A percentile compares a stretch with the other conserved stretches of the same genome.
Conservation (phyloP, 1,284 basidiomycete genomes). For the Ceratobasidium sp. region DNA sequence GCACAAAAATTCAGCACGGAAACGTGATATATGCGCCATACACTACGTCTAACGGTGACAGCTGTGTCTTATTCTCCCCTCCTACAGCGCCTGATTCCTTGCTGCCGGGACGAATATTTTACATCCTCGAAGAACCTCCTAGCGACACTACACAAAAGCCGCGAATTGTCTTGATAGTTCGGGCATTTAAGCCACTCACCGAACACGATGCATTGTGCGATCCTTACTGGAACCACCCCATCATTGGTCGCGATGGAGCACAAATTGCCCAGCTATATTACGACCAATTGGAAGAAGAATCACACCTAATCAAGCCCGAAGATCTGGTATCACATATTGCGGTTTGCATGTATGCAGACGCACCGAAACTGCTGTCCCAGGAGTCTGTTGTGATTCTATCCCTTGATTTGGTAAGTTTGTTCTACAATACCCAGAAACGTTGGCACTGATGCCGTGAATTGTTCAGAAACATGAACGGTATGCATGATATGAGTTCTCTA, state of each 20-base stretch:
- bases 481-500: background rate
- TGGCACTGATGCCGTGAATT: background rate
- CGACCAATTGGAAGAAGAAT: background rate
- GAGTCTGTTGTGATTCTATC: background rate
- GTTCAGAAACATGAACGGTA: background rate
- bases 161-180: background rate
- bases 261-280: background rate
- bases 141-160: background rate
- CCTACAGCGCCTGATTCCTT: background rate
- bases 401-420: background rate
- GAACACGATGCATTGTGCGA: background rate
- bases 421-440: background rate
- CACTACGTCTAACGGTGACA: background rate
- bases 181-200: background rate
- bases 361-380: background rate
- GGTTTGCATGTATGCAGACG: background rate
- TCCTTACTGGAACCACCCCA: background rate
- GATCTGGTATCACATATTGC: background rate
- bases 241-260: background rate
- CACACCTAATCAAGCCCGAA: background rate
- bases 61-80: background rate
- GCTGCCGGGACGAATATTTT: background rate
- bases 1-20: background rate
- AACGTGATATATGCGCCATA: background rate
- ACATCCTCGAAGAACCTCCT: constrained; percentile 1